Evolutionary conservation across 306 rosid genomes (phyloP).

Genomic region (Quercus cerris): DNA sequence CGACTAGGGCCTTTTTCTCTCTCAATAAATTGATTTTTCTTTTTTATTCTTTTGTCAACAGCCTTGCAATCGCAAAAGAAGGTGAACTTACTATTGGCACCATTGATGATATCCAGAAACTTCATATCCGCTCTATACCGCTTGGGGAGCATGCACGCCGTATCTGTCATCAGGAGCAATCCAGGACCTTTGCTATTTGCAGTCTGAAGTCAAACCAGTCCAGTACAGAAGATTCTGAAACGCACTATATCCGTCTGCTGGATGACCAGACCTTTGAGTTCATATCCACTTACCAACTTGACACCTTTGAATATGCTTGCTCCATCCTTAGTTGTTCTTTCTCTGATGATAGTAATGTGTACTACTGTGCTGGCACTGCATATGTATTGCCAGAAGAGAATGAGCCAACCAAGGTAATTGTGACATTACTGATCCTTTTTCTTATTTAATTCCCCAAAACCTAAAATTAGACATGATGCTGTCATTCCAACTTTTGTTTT

Average conservation of each 20-base stretch:
- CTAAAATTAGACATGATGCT: conserved; percentile 12
- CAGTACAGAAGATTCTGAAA: conserved; percentile 81
- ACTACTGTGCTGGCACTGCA: conserved; percentile 97
- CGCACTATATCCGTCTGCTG: conserved; percentile 78
- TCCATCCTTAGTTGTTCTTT: conserved; percentile 97
- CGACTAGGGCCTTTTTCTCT: not conserved
- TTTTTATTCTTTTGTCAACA: conserved; percentile 21
- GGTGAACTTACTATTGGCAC: conserved; percentile 99
- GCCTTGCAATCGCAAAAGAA: conserved; percentile 97
- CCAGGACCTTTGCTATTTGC: conserved; percentile 86
- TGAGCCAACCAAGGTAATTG: conserved; percentile 85
- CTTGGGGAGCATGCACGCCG: conserved; percentile 94
- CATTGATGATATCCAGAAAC: conserved; percentile 98
- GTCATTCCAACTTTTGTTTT: conserved; percentile 8
- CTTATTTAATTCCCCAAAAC: not conserved
- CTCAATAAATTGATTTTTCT: not conserved
- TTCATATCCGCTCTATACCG: conserved; percentile 93
- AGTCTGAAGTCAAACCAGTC: conserved; percentile 75
- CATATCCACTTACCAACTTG: conserved; percentile 80
- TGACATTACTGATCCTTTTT: not conserved
- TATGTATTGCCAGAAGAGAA: conserved; percentile 93
- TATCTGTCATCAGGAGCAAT: conserved; percentile 97
- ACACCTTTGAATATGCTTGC: conserved; percentile 82
- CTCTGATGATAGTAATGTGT: conserved; percentile 86
- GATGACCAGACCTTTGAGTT: conserved; percentile 97